Evolutionary conservation across 192 early-diverging fungal genomes (phyloP), one percentile per base, ranked within the genome.

Genomic region (Backusella morwellensis): DNA sequence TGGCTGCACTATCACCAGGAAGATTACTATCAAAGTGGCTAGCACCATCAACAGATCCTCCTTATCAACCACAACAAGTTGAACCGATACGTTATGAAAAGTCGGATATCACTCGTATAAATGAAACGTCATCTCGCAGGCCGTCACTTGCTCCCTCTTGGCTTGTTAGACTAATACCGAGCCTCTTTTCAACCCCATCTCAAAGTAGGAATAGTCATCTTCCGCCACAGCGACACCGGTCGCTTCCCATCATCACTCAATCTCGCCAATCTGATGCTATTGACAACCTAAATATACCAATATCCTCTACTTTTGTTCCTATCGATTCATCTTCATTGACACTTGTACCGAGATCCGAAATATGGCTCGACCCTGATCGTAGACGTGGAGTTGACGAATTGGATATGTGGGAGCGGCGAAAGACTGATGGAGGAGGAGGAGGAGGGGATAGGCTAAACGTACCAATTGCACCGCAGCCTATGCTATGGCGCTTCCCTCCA

Each of bases 361-460:
- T 79, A 42, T 68, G 63, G 68, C 34, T 11, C 0, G 78, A 79
- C 23, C 78, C 78, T 15, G 23, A 71, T 21, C 66, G 73, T 8
- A 47, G 78, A 44, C 66, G 78, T 7, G 78, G 78, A 11, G 78
- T 79, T 26, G 68, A 79, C 26, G 78, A 79, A 52, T 15, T 79
- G 29, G 78, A 68, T 21, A 29, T 79, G n/a, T 79, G 78, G 78
- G 78, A 79, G 59, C n/a, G 66, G 19, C 67, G 68, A 35, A 73
- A 73, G 11, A 74, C 35, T 6, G 36, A 52, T n/a, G 29, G 15
- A n/a, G 44, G 32, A 32, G 32, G 12, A 66, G 34, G 26, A 66
- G 66, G 11, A 35, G 68, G 29, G 41, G 23, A 15, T 54, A 21
- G 11, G 12, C 4, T 63, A 14, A 63, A 26, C 26, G 56, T 11